Base-by-base conservation (phyloP, 805 yeast genomes). In the Starmerella apis region DNA sequence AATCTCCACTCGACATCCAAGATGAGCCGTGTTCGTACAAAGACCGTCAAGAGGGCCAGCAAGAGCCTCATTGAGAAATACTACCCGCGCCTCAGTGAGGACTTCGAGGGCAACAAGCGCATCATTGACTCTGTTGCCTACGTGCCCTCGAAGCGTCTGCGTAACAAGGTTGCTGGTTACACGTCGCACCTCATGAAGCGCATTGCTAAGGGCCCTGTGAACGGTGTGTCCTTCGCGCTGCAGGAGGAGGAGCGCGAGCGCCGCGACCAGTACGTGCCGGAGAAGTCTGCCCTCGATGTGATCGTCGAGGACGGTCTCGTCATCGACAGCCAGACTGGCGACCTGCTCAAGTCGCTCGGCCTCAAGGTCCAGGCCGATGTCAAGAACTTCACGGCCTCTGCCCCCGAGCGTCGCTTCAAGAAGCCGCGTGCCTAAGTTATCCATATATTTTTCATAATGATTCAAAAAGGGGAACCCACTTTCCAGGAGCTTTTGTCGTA, bases 171-270 rank as follows among this genome's bases (percentile, higher is more conserved):
- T 70, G 98, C 99, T 73, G 99, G 99, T 75, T 92, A 90, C 95
- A 92, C 98, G 76, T 92, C 98, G 71, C 99, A 92, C 77, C 83
- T 92, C 76, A 94, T 92, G 98, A 92, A 86, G 82, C 88, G 99
- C 81, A 92, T 92, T 72, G 97, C 94, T 79, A 92, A 90, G 82
- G 99, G 99, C 73, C 99, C 99, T 80, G 99, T 92, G 68, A 88
- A 97, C 83, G 99, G 99, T 79, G 94, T 92, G 67, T 92, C 99
- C 68, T 92, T 92, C 95, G 94, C 94, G 77, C 86, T 92, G 71
- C 99, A 92, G 82, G 99, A 92, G 80, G 99, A 92, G 80, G 99
- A 92, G 83, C 90, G 98, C 83, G 99, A 92, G 81, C 86, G 98
- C 80, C 92, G 94, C 79, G 97, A 92, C 78, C 98, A 92, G 80